A percentile compares a stretch with the other conserved stretches of the same genome.
Evolutionary conservation across 257 asterid genomes (phyloP).

Genomic region (Plantago ovata): DNA sequence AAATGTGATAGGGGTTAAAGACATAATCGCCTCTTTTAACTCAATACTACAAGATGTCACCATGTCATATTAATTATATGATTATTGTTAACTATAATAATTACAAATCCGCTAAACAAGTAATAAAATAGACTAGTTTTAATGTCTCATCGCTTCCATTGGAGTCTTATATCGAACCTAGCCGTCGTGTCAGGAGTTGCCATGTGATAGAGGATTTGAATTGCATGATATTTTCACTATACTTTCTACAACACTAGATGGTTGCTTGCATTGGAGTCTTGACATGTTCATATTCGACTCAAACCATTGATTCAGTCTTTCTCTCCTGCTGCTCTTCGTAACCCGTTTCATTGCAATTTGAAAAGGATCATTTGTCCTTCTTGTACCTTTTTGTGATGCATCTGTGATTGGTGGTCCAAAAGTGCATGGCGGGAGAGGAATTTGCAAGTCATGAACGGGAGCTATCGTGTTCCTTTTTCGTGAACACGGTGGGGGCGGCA

Average conservation of each 20-base stretch:
- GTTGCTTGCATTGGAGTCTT: constrained; percentile 45
- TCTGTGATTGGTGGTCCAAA: constrained; percentile 29
- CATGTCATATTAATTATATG: too few species aligned
- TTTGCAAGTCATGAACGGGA: constrained; percentile 21
- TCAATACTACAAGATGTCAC: too few species aligned
- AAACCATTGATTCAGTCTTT: constrained; percentile 22
- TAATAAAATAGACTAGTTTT: too few species aligned
- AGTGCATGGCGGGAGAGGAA: constrained; percentile 46
- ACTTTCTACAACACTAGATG: constrained; percentile 34
- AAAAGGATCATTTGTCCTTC: constrained; percentile 60
- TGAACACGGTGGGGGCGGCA: neutral
- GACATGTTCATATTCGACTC: constrained; percentile 41
- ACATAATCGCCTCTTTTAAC: too few species aligned
- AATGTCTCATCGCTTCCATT: too few species aligned
- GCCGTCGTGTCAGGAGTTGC: too few species aligned
- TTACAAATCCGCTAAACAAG: too few species aligned
- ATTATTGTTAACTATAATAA: too few species aligned
- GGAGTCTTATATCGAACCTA: too few species aligned
- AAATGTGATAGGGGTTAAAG: too few species aligned
- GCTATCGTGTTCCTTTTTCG: constrained; percentile 4
- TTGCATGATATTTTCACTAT: constrained; percentile 35
- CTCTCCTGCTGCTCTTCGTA: constrained; percentile 45
- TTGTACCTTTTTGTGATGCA: constrained; percentile 30
- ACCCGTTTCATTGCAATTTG: constrained; percentile 56
- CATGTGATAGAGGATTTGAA: too few species aligned